phyloP scores from a whole-genome alignment of 2,329 filamentous ascomycete genomes.

The Diaporthe sp. region DNA sequence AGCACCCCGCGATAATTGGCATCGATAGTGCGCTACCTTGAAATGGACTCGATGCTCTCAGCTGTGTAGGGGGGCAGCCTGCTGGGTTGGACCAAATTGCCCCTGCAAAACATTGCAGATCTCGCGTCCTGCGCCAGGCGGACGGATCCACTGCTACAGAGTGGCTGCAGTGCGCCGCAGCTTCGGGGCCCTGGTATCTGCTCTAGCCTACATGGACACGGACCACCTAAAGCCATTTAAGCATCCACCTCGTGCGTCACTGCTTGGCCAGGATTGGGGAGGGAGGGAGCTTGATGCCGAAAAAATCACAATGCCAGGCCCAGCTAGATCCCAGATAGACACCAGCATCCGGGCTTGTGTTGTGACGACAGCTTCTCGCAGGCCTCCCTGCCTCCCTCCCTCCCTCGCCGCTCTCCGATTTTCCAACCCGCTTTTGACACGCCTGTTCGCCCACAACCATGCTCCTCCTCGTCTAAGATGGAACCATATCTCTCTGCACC shows the following conservation, averaged over 20 bases:
- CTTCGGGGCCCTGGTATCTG: conserved; percentile 2
- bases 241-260: conserved; percentile 31
- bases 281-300: conserved; percentile 21
- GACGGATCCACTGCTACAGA: conserved; percentile 8
- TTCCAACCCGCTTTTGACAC: conserved; percentile 17
- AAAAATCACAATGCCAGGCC: conserved; percentile 13
- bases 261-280: conserved; percentile 20
- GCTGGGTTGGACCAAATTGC: neutral
- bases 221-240: conserved; percentile 9
- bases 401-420: conserved; percentile 3
- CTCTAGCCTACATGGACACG: conserved; percentile 5
- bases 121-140: neutral
- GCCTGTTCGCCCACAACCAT: neutral
- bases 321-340: conserved; percentile 12
- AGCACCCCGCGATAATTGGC: conserved; percentile 8
- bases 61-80: neutral
- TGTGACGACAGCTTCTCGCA: conserved; percentile 31
- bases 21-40: neutral
- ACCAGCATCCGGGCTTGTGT: neutral
- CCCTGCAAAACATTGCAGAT: neutral
- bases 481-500: neutral
- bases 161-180: conserved; percentile 13
- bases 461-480: conserved; percentile 8
- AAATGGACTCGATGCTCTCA: neutral
- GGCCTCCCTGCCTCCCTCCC: conserved; percentile 27